A percentile compares a stretch with the other conserved stretches of the same genome.
Conservation (phyloP, 148 eudicot genomes). For the Vaccinium corymbosum region DNA sequence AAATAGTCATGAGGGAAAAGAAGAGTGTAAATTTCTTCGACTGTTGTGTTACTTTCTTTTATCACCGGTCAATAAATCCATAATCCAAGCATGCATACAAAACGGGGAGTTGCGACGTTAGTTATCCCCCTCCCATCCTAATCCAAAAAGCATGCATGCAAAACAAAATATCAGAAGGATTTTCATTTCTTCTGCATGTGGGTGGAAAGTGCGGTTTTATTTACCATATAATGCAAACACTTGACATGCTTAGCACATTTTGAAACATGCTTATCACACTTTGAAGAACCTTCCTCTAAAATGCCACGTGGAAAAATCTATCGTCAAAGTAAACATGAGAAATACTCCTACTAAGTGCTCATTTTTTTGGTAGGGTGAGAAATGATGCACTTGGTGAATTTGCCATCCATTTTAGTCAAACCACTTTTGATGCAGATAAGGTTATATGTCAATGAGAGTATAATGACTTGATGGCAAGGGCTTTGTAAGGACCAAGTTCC, state of each 20-base stretch:
- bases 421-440: background rate
- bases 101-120: no score
- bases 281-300: background rate
- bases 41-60: no score
- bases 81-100: no score
- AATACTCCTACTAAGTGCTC: background rate
- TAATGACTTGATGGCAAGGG: background rate
- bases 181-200: conserved; percentile 1
- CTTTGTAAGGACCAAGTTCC: no score
- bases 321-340: background rate
- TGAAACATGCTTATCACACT: background rate
- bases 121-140: background rate
- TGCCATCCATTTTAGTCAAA: background rate
- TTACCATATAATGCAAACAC: background rate
- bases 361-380: background rate
- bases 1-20: no score
- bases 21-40: no score
- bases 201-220: background rate
- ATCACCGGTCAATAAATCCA: no score
- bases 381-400: background rate
- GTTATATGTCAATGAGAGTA: background rate
- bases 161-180: background rate
- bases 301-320: background rate
- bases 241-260: background rate
- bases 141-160: background rate